Evolutionary conservation across 2,329 filamentous ascomycete genomes (phyloP), one percentile per base, ranked within the genome.

Genomic region (Fusarium xylarioides): DNA sequence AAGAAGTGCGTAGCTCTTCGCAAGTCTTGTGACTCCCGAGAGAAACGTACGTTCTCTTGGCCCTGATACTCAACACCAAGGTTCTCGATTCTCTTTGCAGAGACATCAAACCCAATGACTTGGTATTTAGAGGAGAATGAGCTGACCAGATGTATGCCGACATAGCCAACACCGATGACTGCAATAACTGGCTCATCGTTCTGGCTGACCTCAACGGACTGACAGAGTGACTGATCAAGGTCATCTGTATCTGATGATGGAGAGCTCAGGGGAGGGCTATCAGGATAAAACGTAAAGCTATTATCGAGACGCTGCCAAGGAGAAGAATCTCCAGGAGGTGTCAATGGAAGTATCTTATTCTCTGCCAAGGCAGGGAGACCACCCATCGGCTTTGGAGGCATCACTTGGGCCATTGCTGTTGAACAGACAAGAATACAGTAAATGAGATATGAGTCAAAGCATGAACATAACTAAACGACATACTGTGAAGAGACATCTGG

Each of bases 101-200:
- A 85, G 12, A 87, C 79, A 55, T 87, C 85, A 71, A 83, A 87
- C 16, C 83, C 86, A n/a, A 87, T 75, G 23, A 86, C 81, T 21
- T 77, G 65, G 73, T 82, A 86, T n/a, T 76, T 70, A 8, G 64
- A 76, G 2, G 82, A 80, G 71, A 88, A 87, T 7, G 78, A 80
- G 35, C 78, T 75, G 54, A 86, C 82, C 11, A 88, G 82, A 61
- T 87, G 84, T 28, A 81, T 81, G 8, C 86, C 86, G 11, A 88
- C 85, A 71, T 87, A 88, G 35, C 86, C 86, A n/a, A 87, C 84
- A 11, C 86, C 86, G 30, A 88, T 83, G 23, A 88, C 81, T 40
- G 84, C 85, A 8, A 87, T 80, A 6, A 83, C 30, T 7, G 83
- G 80, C 11, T 80, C 70, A 14, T 57, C 53, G 1, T 62, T 37